Evolutionary conservation across 208 protist genomes (phyloP).

Genomic region (Trypanosoma vivax): DNA sequence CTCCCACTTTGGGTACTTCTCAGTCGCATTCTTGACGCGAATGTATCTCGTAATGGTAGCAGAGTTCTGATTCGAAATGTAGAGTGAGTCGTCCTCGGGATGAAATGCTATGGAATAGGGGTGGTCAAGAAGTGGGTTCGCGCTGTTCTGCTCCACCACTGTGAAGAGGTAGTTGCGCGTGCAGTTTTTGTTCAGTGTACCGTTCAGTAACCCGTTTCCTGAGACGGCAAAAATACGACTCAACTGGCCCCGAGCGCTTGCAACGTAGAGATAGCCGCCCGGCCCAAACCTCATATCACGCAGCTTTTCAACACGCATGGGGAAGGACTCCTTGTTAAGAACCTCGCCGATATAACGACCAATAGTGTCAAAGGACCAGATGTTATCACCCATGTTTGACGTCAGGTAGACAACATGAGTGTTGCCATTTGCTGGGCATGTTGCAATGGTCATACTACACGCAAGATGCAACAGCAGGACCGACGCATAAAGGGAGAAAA

Average conservation of each 20-base stretch:
- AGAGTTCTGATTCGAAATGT: conserved; percentile 84
- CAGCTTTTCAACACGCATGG: conserved; percentile 74
- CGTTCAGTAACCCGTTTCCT: conserved; percentile 83
- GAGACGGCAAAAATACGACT: conserved; percentile 85
- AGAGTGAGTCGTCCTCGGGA: conserved; percentile 58
- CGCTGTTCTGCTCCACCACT: conserved; percentile 36
- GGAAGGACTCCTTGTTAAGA: conserved; percentile 60
- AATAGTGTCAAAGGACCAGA: conserved; percentile 79
- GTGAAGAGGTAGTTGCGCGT: conserved; percentile 82
- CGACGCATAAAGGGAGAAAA: conserved; percentile 11
- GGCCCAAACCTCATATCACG: conserved; percentile 80
- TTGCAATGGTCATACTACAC: conserved; percentile 16
- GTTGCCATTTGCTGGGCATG: conserved; percentile 83
- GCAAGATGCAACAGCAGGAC: conserved; percentile 9
- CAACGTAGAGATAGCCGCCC: conserved; percentile 72
- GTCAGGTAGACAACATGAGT: conserved; percentile 82
- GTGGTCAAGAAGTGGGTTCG: conserved; percentile 81
- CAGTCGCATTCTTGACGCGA: conserved; percentile 18
- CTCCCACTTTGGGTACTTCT: conserved; percentile 25
- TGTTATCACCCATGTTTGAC: conserved; percentile 84
- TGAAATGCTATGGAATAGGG: conserved; percentile 82
- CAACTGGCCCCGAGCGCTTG: conserved; percentile 70
- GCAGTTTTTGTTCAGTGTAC: conserved; percentile 58
- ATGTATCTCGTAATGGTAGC: conserved; percentile 71
- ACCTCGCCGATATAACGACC: conserved; percentile 75